phyloP scores from a whole-genome alignment of 441 rosid genomes.

The Mallotus japonicus region DNA sequence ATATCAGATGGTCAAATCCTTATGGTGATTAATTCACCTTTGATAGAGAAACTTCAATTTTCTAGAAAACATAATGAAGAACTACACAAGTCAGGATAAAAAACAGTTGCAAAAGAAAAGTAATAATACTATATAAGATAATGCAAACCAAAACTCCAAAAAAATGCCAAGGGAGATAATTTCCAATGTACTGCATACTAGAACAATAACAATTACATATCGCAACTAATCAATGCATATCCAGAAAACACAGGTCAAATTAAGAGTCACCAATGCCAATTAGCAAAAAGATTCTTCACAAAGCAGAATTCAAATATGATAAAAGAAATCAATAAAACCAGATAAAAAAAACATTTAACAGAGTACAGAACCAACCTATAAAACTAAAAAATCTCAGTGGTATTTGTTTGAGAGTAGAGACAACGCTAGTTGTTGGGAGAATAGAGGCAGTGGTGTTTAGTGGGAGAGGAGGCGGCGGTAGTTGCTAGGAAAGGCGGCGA shows the following conservation, averaged over 20 bases:
- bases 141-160: neutral
- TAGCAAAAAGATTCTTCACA: neutral
- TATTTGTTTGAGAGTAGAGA: too few species aligned
- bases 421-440: too few species aligned
- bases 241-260: neutral
- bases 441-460: too few species aligned
- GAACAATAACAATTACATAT: neutral
- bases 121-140: neutral
- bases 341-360: neutral
- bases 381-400: too few species aligned
- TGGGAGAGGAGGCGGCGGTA: too few species aligned
- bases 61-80: conserved; percentile 30
- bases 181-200: neutral
- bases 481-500: too few species aligned
- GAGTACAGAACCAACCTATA: too few species aligned
- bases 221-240: neutral
- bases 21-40: too few species aligned
- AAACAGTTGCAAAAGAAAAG: neutral
- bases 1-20: too few species aligned
- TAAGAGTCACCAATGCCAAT: neutral
- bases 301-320: conserved; percentile 8
- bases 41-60: too few species aligned
- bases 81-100: conserved; percentile 2
- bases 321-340: neutral
- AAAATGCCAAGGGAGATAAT: neutral